A percentile compares a stretch with the other conserved stretches of the same genome.
phyloP scores from a whole-genome alignment of 768 basidiomycete genomes.

The Tephrocybe rancida region DNA sequence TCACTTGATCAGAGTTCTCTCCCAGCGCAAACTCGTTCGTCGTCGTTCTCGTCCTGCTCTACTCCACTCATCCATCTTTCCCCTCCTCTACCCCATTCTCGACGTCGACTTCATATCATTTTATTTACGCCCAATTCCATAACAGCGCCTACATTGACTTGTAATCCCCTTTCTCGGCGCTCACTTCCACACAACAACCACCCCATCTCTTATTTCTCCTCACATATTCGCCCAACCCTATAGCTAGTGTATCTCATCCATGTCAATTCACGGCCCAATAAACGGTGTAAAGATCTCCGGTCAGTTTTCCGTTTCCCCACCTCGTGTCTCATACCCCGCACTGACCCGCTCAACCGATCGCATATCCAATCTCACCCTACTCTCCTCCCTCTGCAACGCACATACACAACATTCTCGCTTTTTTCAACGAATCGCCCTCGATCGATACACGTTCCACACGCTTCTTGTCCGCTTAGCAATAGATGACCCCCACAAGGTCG shows the following conservation, averaged over 20 bases:
- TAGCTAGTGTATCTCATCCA: slow-evolving; percentile 32
- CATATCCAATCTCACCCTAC: slow-evolving; percentile 25
- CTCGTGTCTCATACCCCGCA: slow-evolving; percentile 26
- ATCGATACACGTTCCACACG: slow-evolving; percentile 33
- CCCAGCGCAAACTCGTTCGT: slow-evolving; percentile 20
- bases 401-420: slow-evolving; percentile 9
- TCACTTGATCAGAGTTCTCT: slow-evolving; percentile 33
- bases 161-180: slow-evolving; percentile 21
- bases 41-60: slow-evolving; percentile 15
- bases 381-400: slow-evolving; percentile 1
- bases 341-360: slow-evolving; percentile 24
- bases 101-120: neutral
- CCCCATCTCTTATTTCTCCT: slow-evolving; percentile 15
- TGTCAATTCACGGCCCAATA: slow-evolving; percentile 80
- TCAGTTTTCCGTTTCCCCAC: slow-evolving; percentile 43
- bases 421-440: slow-evolving; percentile 32
- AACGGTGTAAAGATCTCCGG: slow-evolving; percentile 88
- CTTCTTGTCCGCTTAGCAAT: slow-evolving; percentile 50
- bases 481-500: slow-evolving; percentile 96
- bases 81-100: neutral
- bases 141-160: slow-evolving; percentile 2
- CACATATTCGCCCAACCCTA: slow-evolving; percentile 5
- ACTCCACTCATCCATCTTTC: neutral
- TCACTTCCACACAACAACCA: slow-evolving; percentile 16
- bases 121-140: neutral